Base-by-base conservation (phyloP, 2,329 filamentous ascomycete genomes). In the Penicillium sp. region DNA sequence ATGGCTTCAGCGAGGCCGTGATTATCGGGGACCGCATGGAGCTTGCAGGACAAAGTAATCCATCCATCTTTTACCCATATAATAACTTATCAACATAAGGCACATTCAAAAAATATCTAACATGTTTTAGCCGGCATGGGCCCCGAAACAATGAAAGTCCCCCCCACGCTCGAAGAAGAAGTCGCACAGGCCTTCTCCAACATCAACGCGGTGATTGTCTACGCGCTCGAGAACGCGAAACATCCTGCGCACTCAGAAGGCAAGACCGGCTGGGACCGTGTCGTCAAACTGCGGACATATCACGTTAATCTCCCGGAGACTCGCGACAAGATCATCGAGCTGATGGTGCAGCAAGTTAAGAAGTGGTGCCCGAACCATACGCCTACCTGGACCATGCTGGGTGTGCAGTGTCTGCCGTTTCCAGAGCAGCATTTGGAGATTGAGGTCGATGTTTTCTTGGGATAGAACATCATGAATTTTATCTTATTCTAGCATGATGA, bases 361-460 rank as follows among this genome's bases (percentile, higher is more conserved):
- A 55, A 55, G 21, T 59, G 56, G 52, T 59, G 56, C 24, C 56
- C 56, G 5, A 28, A 50, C 18, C 56, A 59, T 38, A 30, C 52
- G 21, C 52, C 56, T 21, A 51, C 53, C 6, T 59, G 48, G 51
- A 59, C 56, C 14, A 55, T 59, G 56, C 23, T 59, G 6, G 56
- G 56, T 11, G 48, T 59, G 16, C 45, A 55, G 20, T 55, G 35
- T 4, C 38, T 59, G 40, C 56, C 52, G 7, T 59, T 59, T 46
- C 47, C 56, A 5, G 52, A 55, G 47, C 56, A 59, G 48, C 48
- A 49, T 24, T 47, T 59, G 45, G 56, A 59, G 28, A 49, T 59
- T 33, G 51, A 53, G 26, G 51, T 53, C 1, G 51, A 53, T 33
- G 51, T 53, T 18, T 53, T 35, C 24, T 11, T 53, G 40, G 51